Evolutionary conservation across 2,329 filamentous ascomycete genomes (phyloP), one percentile per base, ranked within the genome.

Genomic region (Mycogone perniciosa): DNA sequence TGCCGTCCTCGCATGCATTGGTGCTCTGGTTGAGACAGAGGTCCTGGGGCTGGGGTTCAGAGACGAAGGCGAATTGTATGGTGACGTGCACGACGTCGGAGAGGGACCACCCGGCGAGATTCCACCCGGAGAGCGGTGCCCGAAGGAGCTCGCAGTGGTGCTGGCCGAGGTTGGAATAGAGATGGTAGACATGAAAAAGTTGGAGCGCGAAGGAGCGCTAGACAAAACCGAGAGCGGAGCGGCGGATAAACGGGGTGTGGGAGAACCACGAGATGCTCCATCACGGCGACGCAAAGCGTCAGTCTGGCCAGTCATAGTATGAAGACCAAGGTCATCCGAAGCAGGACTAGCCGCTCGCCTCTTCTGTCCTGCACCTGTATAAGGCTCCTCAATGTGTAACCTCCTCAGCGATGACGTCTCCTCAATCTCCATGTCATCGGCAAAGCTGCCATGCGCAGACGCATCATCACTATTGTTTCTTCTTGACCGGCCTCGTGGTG

Each of bases 311-410:
- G 67, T 53, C 31, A 72, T 62, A 11, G 60, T 65, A 50, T 69
- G 67, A n/a, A 71, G 57, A 13, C 68, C 59, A 6, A 70, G 62
- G 30, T 80, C 76, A 8, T 76, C 76, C 3, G 69, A 67, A 0
- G 72, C 75, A 1, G 79, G 78, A 29, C 78, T 81, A 0, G 76
- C 77, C 2, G 79, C 79, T 37, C 79, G 71, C 43, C 79, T 73
- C 65, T 82, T 82, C 53, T 74, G 74, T 6, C 77, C 76, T 7
- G 59, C 59, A 4, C 65, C 60, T 2, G 71, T 63, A 39, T 75
- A 63, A 6, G 62, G 54, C 44, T 76, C 77, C 43, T 80, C 76
- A 20, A 78, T 70, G 20, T 74, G 72, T 7, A 79, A 69, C 63
- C 66, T 74, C 71, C 62, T 80, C 62, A 76, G 72, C 59, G 58